A percentile compares a stretch with the other conserved stretches of the same genome.
Evolutionary conservation across 768 basidiomycete species (phyloP).

Genomic region (Cyclocybe cylindracea): DNA sequence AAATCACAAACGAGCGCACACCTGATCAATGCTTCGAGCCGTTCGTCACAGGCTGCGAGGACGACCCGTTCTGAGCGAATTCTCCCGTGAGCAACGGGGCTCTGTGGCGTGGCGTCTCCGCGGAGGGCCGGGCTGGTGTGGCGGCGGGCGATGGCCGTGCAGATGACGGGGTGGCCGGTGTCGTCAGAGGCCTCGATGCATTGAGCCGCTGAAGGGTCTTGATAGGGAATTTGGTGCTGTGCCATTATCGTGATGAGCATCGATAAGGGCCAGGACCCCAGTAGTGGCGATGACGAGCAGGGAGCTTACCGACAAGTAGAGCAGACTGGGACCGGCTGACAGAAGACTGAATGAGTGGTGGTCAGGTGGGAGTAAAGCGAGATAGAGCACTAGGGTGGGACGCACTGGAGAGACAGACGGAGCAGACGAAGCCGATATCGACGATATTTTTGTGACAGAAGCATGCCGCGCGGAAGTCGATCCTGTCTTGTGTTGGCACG

Average conservation of each 20-base stretch:
- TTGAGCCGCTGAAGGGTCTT: constrained; percentile 86
- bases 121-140: too few relatives aligned
- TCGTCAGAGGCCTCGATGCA: constrained; percentile 46
- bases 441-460: constrained; percentile 98
- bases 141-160: constrained; percentile 30
- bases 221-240: constrained; percentile 92
- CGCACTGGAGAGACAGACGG: constrained; percentile 96
- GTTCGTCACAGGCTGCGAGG: constrained; percentile 23
- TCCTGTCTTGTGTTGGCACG: constrained; percentile 90
- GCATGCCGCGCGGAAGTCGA: constrained; percentile 97
- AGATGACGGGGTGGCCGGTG: constrained; percentile 15
- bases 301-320: constrained; percentile 83
- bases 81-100: too few relatives aligned
- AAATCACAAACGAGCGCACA: constrained; percentile 35
- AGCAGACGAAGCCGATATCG: constrained; percentile 96
- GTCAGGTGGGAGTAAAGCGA: constrained; percentile 2
- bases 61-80: too few relatives aligned
- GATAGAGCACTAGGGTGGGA: constrained; percentile 6
- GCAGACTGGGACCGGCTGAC: constrained; percentile 90
- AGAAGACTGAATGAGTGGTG: constrained; percentile 67
- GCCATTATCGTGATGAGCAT: too few relatives aligned
- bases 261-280: constrained; percentile 2
- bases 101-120: too few relatives aligned
- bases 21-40: constrained; percentile 20
- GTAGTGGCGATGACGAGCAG: constrained; percentile 6